Evolutionary conservation across 129 eudicot genomes (phyloP).

Genomic region (Solidago caesia): DNA sequence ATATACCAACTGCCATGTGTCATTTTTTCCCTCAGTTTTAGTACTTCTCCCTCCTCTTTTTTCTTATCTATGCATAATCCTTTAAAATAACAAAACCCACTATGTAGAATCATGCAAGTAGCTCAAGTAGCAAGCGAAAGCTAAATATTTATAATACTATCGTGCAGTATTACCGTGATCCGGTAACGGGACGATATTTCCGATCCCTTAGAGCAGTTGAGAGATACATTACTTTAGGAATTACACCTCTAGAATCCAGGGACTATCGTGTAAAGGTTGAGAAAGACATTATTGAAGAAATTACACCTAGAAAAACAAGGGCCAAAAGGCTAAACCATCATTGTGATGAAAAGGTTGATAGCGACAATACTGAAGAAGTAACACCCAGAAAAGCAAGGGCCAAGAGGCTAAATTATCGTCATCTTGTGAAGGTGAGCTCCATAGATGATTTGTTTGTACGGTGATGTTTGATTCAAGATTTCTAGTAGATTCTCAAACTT

Average conservation of each 20-base stretch:
- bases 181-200: constrained; percentile 66
- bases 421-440: constrained; percentile 23
- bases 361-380: constrained; percentile 49
- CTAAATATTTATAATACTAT: background rate
- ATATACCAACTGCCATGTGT: background rate
- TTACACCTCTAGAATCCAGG: constrained; percentile 27
- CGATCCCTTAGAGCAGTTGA: constrained; percentile 65
- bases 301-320: constrained; percentile 28
- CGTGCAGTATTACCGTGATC: constrained; percentile 78
- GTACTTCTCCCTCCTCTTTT: background rate
- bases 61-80: background rate
- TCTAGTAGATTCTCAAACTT: constrained; percentile 1
- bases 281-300: constrained; percentile 51
- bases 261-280: constrained; percentile 36
- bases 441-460: background rate
- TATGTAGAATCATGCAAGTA: background rate
- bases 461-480: constrained; percentile 16
- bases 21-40: background rate
- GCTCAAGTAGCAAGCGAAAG: background rate
- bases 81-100: background rate
- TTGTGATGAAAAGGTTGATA: constrained; percentile 38
- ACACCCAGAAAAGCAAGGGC: constrained; percentile 28
- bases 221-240: constrained; percentile 56
- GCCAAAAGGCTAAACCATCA: constrained; percentile 19
- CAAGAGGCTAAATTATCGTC: constrained; percentile 20